phyloP scores from a whole-genome alignment of 23 red algal species.

The Chondrus crispus region DNA sequence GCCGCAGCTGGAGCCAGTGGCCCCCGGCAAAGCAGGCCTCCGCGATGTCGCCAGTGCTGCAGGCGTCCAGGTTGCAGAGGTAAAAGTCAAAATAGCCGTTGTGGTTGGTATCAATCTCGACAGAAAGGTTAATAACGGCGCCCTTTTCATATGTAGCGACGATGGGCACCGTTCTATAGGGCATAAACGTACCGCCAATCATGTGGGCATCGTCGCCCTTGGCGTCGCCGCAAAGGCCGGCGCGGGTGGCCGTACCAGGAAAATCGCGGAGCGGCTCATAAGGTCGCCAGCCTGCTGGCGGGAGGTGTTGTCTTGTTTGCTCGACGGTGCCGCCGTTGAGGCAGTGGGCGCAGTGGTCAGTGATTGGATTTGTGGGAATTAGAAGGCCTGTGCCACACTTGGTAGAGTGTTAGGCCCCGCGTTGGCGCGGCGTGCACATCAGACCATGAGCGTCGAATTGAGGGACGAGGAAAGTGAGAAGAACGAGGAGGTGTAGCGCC shows the following conservation, averaged over 20 bases:
- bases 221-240: slow-evolving; percentile 42
- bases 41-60: slow-evolving; percentile 22
- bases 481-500: not conserved
- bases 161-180: slow-evolving; percentile 24
- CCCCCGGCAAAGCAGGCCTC: slow-evolving; percentile 38
- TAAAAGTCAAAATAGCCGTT: slow-evolving; percentile 66
- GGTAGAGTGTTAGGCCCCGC: not conserved
- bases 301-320: not conserved
- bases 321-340: slow-evolving; percentile 47
- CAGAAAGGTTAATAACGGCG: slow-evolving; percentile 21
- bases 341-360: slow-evolving; percentile 62
- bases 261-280: slow-evolving; percentile 39
- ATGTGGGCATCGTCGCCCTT: slow-evolving; percentile 29
- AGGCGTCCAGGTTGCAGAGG: slow-evolving; percentile 61
- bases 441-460: not conserved
- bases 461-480: not conserved
- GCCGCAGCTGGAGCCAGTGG: slow-evolving; percentile 49
- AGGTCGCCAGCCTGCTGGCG: slow-evolving; percentile 2
- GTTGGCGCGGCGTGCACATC: slow-evolving; percentile 11
- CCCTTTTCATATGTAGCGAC: slow-evolving; percentile 36
- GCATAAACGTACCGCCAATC: slow-evolving; percentile 56
- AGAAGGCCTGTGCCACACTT: slow-evolving; percentile 22
- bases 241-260: not conserved
- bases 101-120: slow-evolving; percentile 62
- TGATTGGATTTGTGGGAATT: slow-evolving; percentile 29